Evolutionary conservation across 1,284 basidiomycete species (phyloP).

Genomic region (Takashimella koratensis): DNA sequence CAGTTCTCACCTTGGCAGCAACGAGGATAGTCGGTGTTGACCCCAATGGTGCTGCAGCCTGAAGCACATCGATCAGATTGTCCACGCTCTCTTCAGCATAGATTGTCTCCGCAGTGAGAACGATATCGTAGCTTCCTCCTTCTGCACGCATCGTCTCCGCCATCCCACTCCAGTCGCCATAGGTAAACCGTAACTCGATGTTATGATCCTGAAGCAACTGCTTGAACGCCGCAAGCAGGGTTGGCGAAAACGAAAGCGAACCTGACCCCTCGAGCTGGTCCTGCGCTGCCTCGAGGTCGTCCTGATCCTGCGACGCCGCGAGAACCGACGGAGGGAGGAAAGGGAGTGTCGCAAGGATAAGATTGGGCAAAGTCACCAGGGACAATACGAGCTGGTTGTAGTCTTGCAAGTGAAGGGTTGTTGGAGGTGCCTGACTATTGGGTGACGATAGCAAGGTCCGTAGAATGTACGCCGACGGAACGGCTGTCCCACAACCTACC

Average conservation of each 20-base stretch:
- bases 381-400: slow-evolving; percentile 82
- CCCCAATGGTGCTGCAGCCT: slow-evolving; percentile 12
- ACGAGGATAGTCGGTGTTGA: slow-evolving; percentile 29
- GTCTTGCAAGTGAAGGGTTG: slow-evolving; percentile 81
- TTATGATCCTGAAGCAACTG: slow-evolving; percentile 55
- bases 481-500: slow-evolving; percentile 89
- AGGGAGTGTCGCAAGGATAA: slow-evolving; percentile 60
- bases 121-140: slow-evolving; percentile 58
- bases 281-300: slow-evolving; percentile 19
- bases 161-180: slow-evolving; percentile 67
- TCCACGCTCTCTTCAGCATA: slow-evolving; percentile 69
- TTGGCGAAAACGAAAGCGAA: slow-evolving; percentile 58
- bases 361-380: slow-evolving; percentile 80
- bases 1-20: slow-evolving; percentile 44
- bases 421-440: slow-evolving; percentile 24
- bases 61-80: slow-evolving; percentile 59
- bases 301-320: slow-evolving; percentile 35
- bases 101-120: slow-evolving; percentile 90
- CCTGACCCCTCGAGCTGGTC: slow-evolving; percentile 44
- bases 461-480: slow-evolving; percentile 75
- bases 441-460: slow-evolving; percentile 55
- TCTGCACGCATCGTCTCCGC: slow-evolving; percentile 17
- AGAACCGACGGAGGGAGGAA: slow-evolving; percentile 22
- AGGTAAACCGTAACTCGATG: slow-evolving; percentile 69
- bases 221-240: slow-evolving; percentile 64